These are phyloP conservation scores for Kwoniella mangroviensis DNA, from an alignment of 768 basidiomycete species.

Conservation along the genomic window DNA sequence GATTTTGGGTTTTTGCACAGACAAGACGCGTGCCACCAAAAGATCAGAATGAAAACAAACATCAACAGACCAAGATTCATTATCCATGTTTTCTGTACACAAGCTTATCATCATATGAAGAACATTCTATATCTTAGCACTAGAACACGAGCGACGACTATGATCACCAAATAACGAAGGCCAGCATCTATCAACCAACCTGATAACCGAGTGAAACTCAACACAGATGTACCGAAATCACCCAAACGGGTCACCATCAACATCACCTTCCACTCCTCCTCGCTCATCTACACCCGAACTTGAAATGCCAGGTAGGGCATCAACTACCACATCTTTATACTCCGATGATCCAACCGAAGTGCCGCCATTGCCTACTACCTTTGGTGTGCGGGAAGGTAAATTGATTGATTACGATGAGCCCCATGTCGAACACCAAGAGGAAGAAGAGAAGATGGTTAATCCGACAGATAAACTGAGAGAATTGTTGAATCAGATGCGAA, in stretches of 20 bases:
- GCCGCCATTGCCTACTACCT: neutral
- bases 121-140: neutral
- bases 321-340: slow-evolving; percentile 23
- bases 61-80: neutral
- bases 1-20: too few species aligned
- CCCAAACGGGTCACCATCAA: neutral
- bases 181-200: neutral
- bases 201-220: neutral
- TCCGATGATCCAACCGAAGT: slow-evolving; percentile 37
- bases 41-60: neutral
- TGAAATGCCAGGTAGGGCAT: slow-evolving; percentile 24
- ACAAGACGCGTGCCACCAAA: slow-evolving; percentile 8
- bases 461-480: slow-evolving; percentile 31
- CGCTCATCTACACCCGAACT: slow-evolving; percentile 20
- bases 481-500: slow-evolving; percentile 35
- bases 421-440: slow-evolving; percentile 11
- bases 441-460: slow-evolving; percentile 11
- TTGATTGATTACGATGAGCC: slow-evolving; percentile 24
- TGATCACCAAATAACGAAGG: slow-evolving; percentile 5
- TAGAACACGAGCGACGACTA: neutral
- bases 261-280: slow-evolving; percentile 19
- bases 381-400: slow-evolving; percentile 12
- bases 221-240: slow-evolving; percentile 6
- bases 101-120: neutral
- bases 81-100: neutral